Evolutionary conservation across 2,329 filamentous ascomycete species (phyloP).

Genomic region (Diaporthe amygdali): DNA sequence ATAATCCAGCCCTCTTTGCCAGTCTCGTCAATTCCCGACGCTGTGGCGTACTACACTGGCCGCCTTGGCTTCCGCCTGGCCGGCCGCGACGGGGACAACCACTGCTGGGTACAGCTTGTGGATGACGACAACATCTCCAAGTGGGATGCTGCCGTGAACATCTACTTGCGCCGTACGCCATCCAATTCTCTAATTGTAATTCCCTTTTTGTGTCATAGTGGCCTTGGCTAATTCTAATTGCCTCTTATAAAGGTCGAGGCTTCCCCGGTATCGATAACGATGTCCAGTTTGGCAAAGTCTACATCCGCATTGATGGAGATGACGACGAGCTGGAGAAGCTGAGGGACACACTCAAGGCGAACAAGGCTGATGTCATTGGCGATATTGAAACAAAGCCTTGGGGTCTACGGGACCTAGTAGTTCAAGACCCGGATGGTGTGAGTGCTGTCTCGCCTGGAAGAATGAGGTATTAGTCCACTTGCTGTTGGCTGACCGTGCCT

Average conservation of each 20-base stretch:
- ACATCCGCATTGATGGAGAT: constrained; percentile 3
- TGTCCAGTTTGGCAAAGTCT: constrained; percentile 14
- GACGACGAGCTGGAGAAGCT: constrained; percentile 11
- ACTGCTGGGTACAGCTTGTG: constrained; percentile 17
- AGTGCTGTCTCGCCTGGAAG: background rate
- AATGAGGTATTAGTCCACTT: rapidly evolving
- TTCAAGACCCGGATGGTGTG: constrained; percentile 4
- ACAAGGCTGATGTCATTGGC: background rate
- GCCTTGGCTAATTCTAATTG: background rate
- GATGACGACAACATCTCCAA: background rate
- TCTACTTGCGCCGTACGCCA: constrained; percentile 7
- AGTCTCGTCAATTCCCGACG: constrained; percentile 3
- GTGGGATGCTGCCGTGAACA: constrained; percentile 17
- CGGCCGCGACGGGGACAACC: constrained; percentile 13
- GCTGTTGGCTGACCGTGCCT: background rate
- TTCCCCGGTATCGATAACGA: constrained; percentile 1
- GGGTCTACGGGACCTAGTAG: constrained; percentile 1
- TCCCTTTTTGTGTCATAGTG: background rate
- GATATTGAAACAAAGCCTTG: constrained; percentile 6
- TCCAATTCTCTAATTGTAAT: background rate
- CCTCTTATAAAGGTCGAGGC: background rate
- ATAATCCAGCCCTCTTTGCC: constrained; percentile 9
- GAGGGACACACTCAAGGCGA: background rate
- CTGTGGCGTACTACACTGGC: background rate
- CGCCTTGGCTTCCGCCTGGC: constrained; percentile 14